phyloP scores from a whole-genome alignment of 2,329 filamentous ascomycete genomes.

The Aureobasidium sp. region DNA sequence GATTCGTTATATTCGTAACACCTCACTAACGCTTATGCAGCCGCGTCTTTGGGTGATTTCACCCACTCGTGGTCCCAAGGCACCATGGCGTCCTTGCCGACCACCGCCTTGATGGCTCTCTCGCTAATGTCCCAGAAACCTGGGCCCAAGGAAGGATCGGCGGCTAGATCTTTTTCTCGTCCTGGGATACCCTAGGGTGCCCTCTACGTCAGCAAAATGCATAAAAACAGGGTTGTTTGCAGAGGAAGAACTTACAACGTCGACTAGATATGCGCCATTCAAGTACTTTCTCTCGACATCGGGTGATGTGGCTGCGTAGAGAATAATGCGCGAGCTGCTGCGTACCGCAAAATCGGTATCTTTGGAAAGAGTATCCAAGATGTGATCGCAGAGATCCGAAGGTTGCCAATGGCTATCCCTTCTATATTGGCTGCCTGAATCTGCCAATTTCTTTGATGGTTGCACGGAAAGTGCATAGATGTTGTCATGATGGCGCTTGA shows the following conservation, averaged over 20 bases:
- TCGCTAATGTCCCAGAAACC: conserved; percentile 8
- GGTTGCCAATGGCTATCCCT: conserved; percentile 5
- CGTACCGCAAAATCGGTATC: not conserved
- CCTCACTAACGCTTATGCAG: conserved; percentile 6
- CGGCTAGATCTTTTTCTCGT: conserved; percentile 8
- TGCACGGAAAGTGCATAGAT: conserved; percentile 7
- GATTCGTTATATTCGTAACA: not conserved
- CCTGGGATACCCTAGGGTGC: not conserved
- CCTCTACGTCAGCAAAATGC: not conserved
- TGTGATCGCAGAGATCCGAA: not conserved
- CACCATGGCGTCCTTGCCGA: conserved; percentile 9
- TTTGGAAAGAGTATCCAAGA: conserved; percentile 3
- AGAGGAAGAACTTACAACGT: not conserved
- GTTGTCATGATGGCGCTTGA: conserved; percentile 11
- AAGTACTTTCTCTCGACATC: conserved; percentile 5
- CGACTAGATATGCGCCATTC: conserved; percentile 10
- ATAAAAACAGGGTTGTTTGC: not conserved
- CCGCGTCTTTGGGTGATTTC: not conserved
- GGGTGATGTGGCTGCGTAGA: conserved; percentile 3
- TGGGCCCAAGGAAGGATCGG: conserved; percentile 3
- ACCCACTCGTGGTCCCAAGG: conserved; percentile 11
- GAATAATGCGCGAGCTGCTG: not conserved
- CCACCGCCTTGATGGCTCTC: conserved; percentile 9
- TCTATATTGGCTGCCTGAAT: not conserved
- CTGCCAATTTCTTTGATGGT: not conserved